Percentiles rank a stretch among this genome's conserved stretches.
Evolutionary conservation across 2,329 filamentous ascomycete genomes (phyloP).

Genomic region (Thermothelomyces thermophilus): DNA sequence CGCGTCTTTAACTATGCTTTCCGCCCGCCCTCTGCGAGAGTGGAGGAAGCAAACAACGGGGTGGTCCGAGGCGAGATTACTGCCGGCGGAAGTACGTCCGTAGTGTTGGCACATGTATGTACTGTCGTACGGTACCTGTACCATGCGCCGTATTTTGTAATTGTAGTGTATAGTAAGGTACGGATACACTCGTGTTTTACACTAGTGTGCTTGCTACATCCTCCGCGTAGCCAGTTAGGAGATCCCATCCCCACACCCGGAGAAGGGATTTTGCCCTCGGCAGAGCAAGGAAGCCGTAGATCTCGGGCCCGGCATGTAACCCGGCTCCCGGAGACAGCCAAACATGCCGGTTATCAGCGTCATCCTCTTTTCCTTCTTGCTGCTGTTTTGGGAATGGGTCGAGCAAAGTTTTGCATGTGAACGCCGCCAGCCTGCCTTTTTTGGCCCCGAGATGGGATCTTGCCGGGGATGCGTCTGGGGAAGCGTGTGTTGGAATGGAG

Average conservation of each 20-base stretch:
- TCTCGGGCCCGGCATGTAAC: constrained; percentile 3
- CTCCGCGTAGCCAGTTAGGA: neutral
- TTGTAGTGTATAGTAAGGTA: no score
- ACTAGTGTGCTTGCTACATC: no score
- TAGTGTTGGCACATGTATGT: neutral
- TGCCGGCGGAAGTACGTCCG: neutral
- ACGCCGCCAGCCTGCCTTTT: constrained; percentile 10
- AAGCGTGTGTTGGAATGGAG: no score
- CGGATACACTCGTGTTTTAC: no score
- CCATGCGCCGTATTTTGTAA: no score
- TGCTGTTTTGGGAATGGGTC: neutral
- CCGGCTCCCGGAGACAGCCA: neutral
- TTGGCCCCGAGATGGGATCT: neutral
- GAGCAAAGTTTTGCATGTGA: constrained; percentile 12
- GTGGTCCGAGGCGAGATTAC: neutral
- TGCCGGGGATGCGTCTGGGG: neutral
- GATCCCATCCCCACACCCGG: neutral
- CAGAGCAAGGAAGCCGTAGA: constrained; percentile 6
- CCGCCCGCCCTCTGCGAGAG: neutral
- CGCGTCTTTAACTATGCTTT: neutral
- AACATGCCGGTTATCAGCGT: neutral
- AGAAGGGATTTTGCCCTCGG: constrained; percentile 1
- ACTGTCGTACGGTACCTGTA: no score
- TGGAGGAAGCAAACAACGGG: neutral
- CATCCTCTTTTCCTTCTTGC: neutral